phyloP scores from a whole-genome alignment of 2,329 filamentous ascomycete species.

The Seiridium unicorne region DNA sequence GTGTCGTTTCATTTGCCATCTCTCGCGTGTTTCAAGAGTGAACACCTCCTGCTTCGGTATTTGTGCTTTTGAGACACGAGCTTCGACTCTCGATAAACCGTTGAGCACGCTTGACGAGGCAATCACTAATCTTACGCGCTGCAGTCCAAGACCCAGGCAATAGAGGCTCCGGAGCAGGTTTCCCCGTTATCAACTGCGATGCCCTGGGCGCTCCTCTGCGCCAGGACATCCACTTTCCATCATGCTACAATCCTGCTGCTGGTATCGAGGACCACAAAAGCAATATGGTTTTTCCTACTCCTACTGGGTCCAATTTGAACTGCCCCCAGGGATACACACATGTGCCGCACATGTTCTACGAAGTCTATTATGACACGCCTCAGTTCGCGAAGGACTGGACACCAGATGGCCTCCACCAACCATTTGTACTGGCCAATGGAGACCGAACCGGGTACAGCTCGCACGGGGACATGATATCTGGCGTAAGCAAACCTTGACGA shows the following conservation, averaged over 20 bases:
- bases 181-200: constrained; percentile 70
- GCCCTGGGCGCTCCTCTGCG: constrained; percentile 59
- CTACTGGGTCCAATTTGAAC: constrained; percentile 43
- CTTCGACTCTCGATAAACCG: no score
- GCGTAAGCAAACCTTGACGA: constrained; percentile 16
- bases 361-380: constrained; percentile 60
- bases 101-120: no score
- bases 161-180: constrained; percentile 56
- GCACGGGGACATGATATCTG: constrained; percentile 72
- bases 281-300: constrained; percentile 64
- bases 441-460: constrained; percentile 68
- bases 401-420: constrained; percentile 50
- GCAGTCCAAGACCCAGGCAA: constrained; percentile 48
- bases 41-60: no score
- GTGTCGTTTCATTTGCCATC: no score
- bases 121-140: no score
- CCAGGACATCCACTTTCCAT: constrained; percentile 69
- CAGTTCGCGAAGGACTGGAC: constrained; percentile 51
- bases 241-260: constrained; percentile 67
- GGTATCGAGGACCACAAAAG: constrained; percentile 58
- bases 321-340: constrained; percentile 55
- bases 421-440: constrained; percentile 68
- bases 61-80: no score
- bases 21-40: no score
- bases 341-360: constrained; percentile 56